Percentiles rank a stretch among this genome's conserved stretches.
Evolutionary conservation across 1,284 basidiomycete species (phyloP).

Genomic region (Trichosporon ovoides): DNA sequence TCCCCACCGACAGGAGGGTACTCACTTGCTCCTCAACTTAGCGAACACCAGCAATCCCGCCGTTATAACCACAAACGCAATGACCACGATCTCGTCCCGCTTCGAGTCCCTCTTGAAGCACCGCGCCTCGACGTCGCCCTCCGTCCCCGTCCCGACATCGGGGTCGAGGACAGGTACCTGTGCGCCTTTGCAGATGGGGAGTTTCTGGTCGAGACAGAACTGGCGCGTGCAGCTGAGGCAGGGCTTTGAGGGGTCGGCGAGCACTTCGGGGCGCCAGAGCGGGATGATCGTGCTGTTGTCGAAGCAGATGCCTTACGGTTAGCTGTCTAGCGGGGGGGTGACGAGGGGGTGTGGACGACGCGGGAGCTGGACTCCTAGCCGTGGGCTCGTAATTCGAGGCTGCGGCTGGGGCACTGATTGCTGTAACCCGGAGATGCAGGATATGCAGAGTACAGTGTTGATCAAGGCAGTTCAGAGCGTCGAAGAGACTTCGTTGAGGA

Average conservation of each 20-base stretch:
- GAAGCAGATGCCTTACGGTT: slow-evolving; percentile 75
- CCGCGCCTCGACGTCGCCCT: slow-evolving; percentile 88
- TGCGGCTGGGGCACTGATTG: no score
- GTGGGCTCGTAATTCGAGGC: no score
- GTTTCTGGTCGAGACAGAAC: slow-evolving; percentile 90
- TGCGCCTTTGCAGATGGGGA: slow-evolving; percentile 69
- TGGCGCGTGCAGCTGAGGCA: slow-evolving; percentile 89
- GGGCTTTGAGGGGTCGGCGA: slow-evolving; percentile 77
- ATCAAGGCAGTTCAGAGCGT: no score
- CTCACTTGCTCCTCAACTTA: slow-evolving; percentile 58
- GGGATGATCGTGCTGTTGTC: slow-evolving; percentile 81
- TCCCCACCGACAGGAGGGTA: neutral
- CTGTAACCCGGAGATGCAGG: no score
- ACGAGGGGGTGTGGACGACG: no score
- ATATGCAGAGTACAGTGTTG: no score
- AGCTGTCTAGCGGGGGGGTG: no score
- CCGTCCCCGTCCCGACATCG: slow-evolving; percentile 90
- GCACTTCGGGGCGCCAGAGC: slow-evolving; percentile 71
- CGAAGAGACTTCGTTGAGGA: no score
- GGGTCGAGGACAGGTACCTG: slow-evolving; percentile 77
- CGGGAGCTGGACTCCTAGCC: no score
- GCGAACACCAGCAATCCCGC: slow-evolving; percentile 75
- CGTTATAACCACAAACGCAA: slow-evolving; percentile 77
- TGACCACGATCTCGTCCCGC: slow-evolving; percentile 81
- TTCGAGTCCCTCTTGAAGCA: slow-evolving; percentile 84